Evolutionary conservation across 805 yeast genomes (phyloP), one percentile per base, ranked within the genome.

Genomic region (Debaryomyces castellii): DNA sequence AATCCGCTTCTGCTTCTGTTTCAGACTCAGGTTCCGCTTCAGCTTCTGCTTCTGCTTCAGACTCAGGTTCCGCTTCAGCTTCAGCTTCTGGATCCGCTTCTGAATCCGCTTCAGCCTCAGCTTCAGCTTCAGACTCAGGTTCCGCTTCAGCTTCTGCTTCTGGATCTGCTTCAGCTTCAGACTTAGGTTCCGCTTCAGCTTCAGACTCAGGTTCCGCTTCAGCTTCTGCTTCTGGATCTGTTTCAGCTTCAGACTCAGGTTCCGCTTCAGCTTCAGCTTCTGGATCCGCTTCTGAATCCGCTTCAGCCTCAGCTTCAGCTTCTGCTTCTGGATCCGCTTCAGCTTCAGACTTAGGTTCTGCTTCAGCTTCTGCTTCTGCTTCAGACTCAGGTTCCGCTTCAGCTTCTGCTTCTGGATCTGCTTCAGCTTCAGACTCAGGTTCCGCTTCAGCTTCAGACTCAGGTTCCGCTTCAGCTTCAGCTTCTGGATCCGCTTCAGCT

Each of bases 371-470:
- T 14, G n/a, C 39, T 23, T 22, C 33, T n/a, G 39, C 39, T 14
- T 4, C 25, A 8, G 12, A 25, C 8, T 37, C 40, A 24, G 39
- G 63, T 3, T 62, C 67, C 36, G 60, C 67, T 24, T 51, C 52
- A 16, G 53, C 56, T 12, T 18, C 40, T 37, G 18, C 40, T 9
- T 11, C 40, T 9, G 12, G 5, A 10, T 6, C 6, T 7, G 18
- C 24, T 7, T 23, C 40, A 6, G 12, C 18, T 4, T 20, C 21
- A 18, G 24, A 12, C 14, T 14, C 23, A 34, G 62, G 2, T 60
- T 28, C 33, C 3, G 33, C 33, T 6, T 16, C 33, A 28, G 33
- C n/a, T n/a, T n/a, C n/a, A n/a, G n/a, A n/a, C n/a, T n/a, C n/a
- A n/a, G n/a, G n/a, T n/a, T n/a, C n/a, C n/a, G n/a, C n/a, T n/a